Conservation (phyloP, 371 early-diverging fungal species). For the Mortierella sp. region DNA sequence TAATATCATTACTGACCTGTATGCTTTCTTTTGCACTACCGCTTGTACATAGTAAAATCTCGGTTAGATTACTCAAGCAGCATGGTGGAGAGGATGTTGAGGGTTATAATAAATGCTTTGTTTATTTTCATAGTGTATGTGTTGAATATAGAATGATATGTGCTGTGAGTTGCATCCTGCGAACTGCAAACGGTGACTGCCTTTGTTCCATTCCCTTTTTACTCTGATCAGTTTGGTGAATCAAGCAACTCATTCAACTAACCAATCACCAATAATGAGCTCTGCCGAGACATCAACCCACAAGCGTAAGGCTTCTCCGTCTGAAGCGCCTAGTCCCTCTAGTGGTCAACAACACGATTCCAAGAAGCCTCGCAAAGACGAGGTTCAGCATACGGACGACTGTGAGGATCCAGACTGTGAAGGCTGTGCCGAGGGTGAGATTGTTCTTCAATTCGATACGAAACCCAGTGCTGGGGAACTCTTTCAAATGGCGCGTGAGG, state of each 20-base stretch:
- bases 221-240: background rate
- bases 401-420: slow-evolving; percentile 66
- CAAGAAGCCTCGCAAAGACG: slow-evolving; percentile 42
- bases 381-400: slow-evolving; percentile 59
- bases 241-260: background rate
- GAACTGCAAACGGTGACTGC: slow-evolving; percentile 1
- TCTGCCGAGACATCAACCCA: slow-evolving; percentile 27
- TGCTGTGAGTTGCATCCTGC: background rate
- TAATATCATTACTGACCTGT: background rate
- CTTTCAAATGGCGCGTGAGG: slow-evolving; percentile 68
- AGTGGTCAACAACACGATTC: slow-evolving; percentile 15
- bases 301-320: slow-evolving; percentile 46
- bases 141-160: background rate
- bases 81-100: background rate
- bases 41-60: background rate
- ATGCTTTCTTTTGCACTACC: background rate
- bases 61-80: background rate
- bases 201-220: slow-evolving; percentile 6
- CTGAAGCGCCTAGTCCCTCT: slow-evolving; percentile 12
- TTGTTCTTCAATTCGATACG: slow-evolving; percentile 68
- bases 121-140: slow-evolving; percentile 2
- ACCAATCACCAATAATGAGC: slow-evolving; percentile 16
- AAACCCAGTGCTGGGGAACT: slow-evolving; percentile 66
- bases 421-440: slow-evolving; percentile 73
- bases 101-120: slow-evolving; percentile 7